Base-by-base conservation (phyloP, 805 yeast species). In the Candida boleticola region DNA sequence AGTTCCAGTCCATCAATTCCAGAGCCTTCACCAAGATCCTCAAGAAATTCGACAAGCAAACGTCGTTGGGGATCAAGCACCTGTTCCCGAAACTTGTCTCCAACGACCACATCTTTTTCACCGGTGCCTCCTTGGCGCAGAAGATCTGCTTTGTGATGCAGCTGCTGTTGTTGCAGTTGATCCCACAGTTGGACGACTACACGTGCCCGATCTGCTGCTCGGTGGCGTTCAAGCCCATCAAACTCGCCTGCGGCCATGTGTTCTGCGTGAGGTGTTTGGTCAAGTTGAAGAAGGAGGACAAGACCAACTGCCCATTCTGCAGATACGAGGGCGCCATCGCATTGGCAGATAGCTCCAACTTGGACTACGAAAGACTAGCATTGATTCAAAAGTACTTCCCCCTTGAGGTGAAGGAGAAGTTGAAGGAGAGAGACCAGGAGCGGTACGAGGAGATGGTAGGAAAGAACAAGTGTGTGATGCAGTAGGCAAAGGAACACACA, bases 121-220 rank as follows among this genome's bases (percentile, higher is more conserved):
- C 66, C 6, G 74, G 78, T n/a, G 55, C 61, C 9, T 74, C 82
- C 5, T 58, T 82, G 35, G 76, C 83, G 0, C 74, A 72, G 48
- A 68, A 74, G 17, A 69, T 82, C 19, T 80, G 84, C 53, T 70
- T 62, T 29, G 70, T 82, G 22, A 79, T 85, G 26, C 74, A 82
- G 23, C 67, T 66, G 19, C 68, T 78, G 20, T 59, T 85, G 14
- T 58, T 85, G 29, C 70, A 74, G 22, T 59, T 85, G 1, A 64
- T 83, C 1, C 93, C 93, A 1, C 90, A 83, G 56, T 61, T 85
- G 3, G 90, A 85, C 37, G 92, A 85, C 56, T 85, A 83, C 52
- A 65, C 79, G 1, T 85, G 93, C 55, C 88, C 90, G 1, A 79
- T 85, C 7, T 85, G 93, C 55, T 74, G 77, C 57, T 71, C 77